phyloP scores from a whole-genome alignment of 2,329 filamentous ascomycete genomes.

The Basipetospora sp. region DNA sequence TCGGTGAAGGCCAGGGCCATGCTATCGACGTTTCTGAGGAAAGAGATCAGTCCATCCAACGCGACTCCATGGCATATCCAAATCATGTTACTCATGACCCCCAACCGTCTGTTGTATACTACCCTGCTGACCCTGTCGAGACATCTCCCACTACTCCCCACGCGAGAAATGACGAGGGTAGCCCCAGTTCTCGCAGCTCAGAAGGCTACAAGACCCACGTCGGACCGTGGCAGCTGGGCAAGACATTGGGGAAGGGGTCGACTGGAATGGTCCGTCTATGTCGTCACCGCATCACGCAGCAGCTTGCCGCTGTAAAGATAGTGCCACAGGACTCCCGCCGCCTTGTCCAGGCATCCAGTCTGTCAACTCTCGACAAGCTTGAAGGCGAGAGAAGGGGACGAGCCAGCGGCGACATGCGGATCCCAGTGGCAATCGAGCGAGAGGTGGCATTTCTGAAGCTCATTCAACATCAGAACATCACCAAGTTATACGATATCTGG shows the following conservation, averaged over 20 bases:
- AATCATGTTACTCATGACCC: too few relatives aligned
- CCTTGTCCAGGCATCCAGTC: slow-evolving; percentile 69
- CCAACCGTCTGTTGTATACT: too few relatives aligned
- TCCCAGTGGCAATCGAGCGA: slow-evolving; percentile 79
- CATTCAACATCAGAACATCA: slow-evolving; percentile 86
- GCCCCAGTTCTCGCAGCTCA: slow-evolving; percentile 16
- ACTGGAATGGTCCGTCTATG: slow-evolving; percentile 79
- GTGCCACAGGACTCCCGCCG: slow-evolving; percentile 71
- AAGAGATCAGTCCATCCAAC: too few relatives aligned
- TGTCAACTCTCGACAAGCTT: slow-evolving; percentile 67
- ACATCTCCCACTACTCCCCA: not conserved
- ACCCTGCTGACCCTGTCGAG: too few relatives aligned
- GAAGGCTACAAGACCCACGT: slow-evolving; percentile 55
- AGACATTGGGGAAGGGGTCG: slow-evolving; percentile 75
- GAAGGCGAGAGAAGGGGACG: slow-evolving; percentile 42
- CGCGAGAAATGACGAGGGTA: not conserved
- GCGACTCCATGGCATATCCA: too few relatives aligned
- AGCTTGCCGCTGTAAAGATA: slow-evolving; percentile 87
- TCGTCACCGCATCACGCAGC: slow-evolving; percentile 61
- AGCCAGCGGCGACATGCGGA: slow-evolving; percentile 48
- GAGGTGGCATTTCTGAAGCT: slow-evolving; percentile 96
- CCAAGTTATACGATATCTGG: slow-evolving; percentile 92
- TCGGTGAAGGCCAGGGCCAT: slow-evolving; percentile 6
- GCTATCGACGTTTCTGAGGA: too few relatives aligned
- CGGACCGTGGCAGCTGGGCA: slow-evolving; percentile 86